A percentile compares a stretch with the other conserved stretches of the same genome.
Evolutionary conservation across 768 basidiomycete genomes (phyloP).

Genomic region (Pleurotus giganteus): DNA sequence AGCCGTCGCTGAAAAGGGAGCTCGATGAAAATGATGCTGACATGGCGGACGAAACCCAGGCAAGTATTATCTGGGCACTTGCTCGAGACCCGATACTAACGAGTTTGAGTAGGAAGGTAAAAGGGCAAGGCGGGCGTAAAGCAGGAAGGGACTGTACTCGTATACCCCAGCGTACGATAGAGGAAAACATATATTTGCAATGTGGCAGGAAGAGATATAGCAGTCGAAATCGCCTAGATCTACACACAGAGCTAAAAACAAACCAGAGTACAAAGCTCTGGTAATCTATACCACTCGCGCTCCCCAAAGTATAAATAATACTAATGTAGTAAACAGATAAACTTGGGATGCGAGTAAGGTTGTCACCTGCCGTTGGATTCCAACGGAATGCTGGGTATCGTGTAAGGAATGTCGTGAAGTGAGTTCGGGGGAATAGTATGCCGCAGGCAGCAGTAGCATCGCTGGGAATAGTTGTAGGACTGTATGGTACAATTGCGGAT

Average conservation of each 20-base stretch:
- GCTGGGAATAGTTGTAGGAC: no score
- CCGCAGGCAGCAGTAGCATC: no score
- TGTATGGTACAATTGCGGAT: no score
- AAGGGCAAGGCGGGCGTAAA: not conserved
- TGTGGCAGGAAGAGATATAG: not conserved
- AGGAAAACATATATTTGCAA: not conserved
- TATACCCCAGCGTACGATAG: not conserved
- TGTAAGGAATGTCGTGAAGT: no score
- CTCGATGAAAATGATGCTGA: not conserved
- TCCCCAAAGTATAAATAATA: not conserved
- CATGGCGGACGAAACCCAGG: conserved; percentile 2
- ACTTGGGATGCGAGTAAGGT: conserved; percentile 1
- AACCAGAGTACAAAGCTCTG: not conserved
- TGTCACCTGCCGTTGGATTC: no score
- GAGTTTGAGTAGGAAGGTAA: not conserved
- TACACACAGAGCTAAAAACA: not conserved
- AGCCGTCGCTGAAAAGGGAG: not conserved
- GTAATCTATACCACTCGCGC: not conserved
- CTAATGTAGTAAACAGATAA: not conserved
- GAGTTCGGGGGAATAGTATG: no score
- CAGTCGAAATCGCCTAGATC: not conserved
- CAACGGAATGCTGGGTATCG: no score
- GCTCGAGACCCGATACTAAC: no score
- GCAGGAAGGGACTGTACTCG: not conserved
- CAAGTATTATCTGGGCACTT: not conserved